Evolutionary conservation across 2,329 filamentous ascomycete genomes (phyloP).

Genomic region (Colletotrichum theobromicola): DNA sequence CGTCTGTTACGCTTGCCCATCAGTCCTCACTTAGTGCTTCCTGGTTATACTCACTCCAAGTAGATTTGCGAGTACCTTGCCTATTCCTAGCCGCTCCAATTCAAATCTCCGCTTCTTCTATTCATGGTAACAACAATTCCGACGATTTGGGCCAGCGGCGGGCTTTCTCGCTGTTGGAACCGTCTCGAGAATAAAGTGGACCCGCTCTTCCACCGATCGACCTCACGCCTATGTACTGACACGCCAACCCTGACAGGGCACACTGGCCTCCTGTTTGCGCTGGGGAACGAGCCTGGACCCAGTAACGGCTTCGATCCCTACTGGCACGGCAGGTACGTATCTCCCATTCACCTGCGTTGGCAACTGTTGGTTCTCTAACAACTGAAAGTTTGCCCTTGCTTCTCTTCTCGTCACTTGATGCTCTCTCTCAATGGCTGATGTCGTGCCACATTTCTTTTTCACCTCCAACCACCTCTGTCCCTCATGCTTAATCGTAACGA

Average conservation of each 20-base stretch:
- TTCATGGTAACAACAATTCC: not conserved
- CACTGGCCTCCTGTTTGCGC: not conserved
- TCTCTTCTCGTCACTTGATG: not conserved
- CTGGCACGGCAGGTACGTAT: constrained; percentile 1
- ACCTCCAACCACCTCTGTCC: not conserved
- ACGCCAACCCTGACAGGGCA: constrained; percentile 2
- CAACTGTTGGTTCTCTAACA: not conserved
- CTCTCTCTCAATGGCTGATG: not conserved
- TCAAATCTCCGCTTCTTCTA: not conserved
- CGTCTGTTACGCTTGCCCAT: not conserved
- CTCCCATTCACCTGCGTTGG: not conserved
- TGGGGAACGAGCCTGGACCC: not conserved
- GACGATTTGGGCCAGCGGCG: constrained; percentile 4
- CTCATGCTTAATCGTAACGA: not conserved
- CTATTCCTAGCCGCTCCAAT: not conserved
- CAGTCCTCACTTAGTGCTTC: not conserved
- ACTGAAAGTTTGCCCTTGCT: not conserved
- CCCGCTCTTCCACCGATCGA: not conserved
- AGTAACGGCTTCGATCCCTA: constrained; percentile 4
- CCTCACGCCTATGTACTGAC: not conserved
- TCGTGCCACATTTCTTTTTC: not conserved
- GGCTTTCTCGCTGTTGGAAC: not conserved
- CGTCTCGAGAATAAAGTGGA: not conserved
- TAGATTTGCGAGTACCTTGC: not conserved
- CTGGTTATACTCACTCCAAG: not conserved